A percentile compares a stretch with the other conserved stretches of the same genome.
phyloP scores from a whole-genome alignment of 768 basidiomycete genomes.

The Naganishia friedmannii region DNA sequence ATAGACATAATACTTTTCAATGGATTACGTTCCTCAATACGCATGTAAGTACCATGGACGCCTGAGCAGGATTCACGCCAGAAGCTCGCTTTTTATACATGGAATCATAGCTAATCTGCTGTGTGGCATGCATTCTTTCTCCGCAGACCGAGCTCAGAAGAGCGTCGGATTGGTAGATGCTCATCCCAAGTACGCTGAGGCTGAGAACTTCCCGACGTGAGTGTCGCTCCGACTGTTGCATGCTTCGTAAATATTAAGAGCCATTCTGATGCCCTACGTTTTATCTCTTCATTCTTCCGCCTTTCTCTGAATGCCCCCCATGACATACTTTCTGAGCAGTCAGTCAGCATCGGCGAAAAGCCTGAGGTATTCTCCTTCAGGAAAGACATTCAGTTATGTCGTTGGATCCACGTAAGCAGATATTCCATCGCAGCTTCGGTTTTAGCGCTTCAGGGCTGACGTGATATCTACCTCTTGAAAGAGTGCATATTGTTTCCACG shows the following conservation, averaged over 20 bases:
- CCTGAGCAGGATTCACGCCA: neutral
- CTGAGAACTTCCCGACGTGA: neutral
- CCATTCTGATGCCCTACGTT: neutral
- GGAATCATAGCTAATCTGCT: neutral
- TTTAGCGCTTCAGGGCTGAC: conserved; percentile 1
- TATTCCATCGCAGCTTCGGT: neutral
- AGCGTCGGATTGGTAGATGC: conserved; percentile 78
- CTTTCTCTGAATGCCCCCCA: neutral
- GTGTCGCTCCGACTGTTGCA: no score
- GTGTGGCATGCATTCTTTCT: no score
- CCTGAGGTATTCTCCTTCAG: conserved; percentile 79
- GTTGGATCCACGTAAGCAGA: conserved; percentile 66
- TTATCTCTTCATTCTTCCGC: neutral
- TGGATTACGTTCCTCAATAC: conserved; percentile 21
- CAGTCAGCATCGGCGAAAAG: conserved; percentile 61
- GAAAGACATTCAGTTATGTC: conserved; percentile 80
- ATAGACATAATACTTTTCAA: neutral
- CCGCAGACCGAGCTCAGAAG: conserved; percentile 80
- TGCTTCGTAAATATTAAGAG: no score
- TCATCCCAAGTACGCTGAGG: conserved; percentile 65
- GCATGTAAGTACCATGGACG: conserved; percentile 4
- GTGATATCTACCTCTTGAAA: neutral
- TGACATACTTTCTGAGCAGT: conserved; percentile 30
- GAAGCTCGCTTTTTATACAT: neutral
- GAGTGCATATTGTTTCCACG: conserved; percentile 59